These are phyloP conservation scores for Ophiosphaerella herpotricha DNA, from an alignment of 2,329 filamentous ascomycete genomes.

Conservation along the genomic window DNA sequence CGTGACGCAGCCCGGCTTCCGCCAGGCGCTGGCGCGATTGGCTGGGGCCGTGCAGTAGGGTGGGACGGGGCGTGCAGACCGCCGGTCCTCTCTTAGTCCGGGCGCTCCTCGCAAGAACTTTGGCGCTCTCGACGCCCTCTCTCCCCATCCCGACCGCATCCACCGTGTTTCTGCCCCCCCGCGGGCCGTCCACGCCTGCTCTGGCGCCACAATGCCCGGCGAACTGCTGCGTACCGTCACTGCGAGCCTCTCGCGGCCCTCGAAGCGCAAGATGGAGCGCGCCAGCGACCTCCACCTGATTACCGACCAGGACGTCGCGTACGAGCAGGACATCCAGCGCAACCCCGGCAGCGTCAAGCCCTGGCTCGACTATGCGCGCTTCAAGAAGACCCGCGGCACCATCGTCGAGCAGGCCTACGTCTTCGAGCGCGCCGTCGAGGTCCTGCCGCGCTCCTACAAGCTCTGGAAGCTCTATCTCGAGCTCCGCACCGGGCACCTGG, in stretches of 20 bases:
- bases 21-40: conserved; percentile 7
- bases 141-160: conserved; percentile 25
- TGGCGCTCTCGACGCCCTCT: conserved; percentile 27
- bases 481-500: conserved; percentile 80
- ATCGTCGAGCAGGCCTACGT: conserved; percentile 83
- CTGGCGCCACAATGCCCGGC: conserved; percentile 50
- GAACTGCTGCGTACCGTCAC: conserved; percentile 48
- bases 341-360: conserved; percentile 86
- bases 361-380: conserved; percentile 92
- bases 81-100: conserved; percentile 12
- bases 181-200: conserved; percentile 36
- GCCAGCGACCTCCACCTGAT: conserved; percentile 52
- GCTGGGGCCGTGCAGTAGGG: conserved; percentile 2
- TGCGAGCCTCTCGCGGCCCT: conserved; percentile 40
- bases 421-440: conserved; percentile 87
- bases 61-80: conserved; percentile 8
- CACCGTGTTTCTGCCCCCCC: conserved; percentile 31
- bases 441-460: conserved; percentile 94
- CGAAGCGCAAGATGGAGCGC: conserved; percentile 44
- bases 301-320: conserved; percentile 87
- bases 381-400: conserved; percentile 85
- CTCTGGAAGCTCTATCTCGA: conserved; percentile 97
- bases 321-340: conserved; percentile 93
- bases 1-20: conserved; percentile 22
- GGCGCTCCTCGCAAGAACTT: conserved; percentile 17